A percentile compares a stretch with the other conserved stretches of the same genome.
These are phyloP conservation scores for Starmerella apis DNA, from an alignment of 805 yeast genomes.

Conservation along the genomic window DNA sequence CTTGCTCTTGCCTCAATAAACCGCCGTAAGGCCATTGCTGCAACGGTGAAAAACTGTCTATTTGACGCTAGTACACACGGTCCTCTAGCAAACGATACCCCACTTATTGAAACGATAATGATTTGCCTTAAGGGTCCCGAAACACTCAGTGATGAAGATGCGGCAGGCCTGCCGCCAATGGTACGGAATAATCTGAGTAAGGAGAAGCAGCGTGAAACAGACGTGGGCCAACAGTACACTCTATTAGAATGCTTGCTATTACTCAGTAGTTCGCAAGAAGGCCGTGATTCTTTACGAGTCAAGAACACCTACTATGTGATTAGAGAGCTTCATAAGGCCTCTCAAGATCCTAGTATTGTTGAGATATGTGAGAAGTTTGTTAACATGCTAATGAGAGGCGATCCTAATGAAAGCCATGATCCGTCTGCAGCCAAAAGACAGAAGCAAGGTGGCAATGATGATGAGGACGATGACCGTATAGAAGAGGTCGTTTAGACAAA, in stretches of 20 bases:
- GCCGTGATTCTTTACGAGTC: slow-evolving; percentile 68
- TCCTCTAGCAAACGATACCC: slow-evolving; percentile 48
- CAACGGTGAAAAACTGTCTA: slow-evolving; percentile 79
- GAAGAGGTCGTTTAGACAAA: slow-evolving; percentile 11
- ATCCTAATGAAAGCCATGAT: slow-evolving; percentile 29
- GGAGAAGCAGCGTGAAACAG: slow-evolving; percentile 68
- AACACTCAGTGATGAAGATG: slow-evolving; percentile 71
- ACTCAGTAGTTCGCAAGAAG: slow-evolving; percentile 61
- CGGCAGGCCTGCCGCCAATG: slow-evolving; percentile 79
- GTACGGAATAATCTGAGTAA: slow-evolving; percentile 59
- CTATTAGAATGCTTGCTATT: slow-evolving; percentile 74
- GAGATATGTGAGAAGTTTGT: slow-evolving; percentile 77
- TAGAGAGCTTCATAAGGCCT: slow-evolving; percentile 66
- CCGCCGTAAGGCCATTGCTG: slow-evolving; percentile 86
- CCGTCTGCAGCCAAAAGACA: slow-evolving; percentile 5
- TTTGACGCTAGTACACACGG: slow-evolving; percentile 68
- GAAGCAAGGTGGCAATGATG: slow-evolving; percentile 20
- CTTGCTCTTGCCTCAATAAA: slow-evolving; percentile 66
- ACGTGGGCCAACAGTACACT: slow-evolving; percentile 47
- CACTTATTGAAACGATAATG: slow-evolving; percentile 69
- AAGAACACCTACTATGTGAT: slow-evolving; percentile 77
- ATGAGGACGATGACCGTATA: slow-evolving; percentile 15
- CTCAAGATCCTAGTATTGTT: slow-evolving; percentile 39
- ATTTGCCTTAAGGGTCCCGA: slow-evolving; percentile 70
- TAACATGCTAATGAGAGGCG: slow-evolving; percentile 88